A percentile compares a stretch with the other conserved stretches of the same genome.
These are phyloP conservation scores for Populus pruinosa DNA, from an alignment of 345 rosid species.

Conservation along the genomic window DNA sequence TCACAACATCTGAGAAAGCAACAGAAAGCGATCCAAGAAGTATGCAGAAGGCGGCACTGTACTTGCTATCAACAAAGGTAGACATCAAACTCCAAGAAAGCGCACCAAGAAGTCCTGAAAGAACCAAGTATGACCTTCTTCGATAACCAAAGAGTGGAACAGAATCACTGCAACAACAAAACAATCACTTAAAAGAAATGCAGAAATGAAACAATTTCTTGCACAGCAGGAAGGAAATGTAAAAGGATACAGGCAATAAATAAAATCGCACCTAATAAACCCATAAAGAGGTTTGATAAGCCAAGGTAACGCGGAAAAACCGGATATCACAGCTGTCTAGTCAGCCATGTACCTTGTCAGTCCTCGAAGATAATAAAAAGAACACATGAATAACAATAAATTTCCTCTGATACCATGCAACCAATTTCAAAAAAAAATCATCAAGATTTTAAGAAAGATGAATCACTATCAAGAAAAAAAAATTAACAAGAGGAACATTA, in stretches of 20 bases:
- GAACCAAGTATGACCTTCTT: slow-evolving; percentile 90
- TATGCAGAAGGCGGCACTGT: slow-evolving; percentile 73
- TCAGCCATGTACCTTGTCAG: slow-evolving; percentile 52
- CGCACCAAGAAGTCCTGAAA: slow-evolving; percentile 95
- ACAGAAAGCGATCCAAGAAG: slow-evolving; percentile 93
- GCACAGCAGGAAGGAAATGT: background rate
- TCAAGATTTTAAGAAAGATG: slow-evolving; percentile 8
- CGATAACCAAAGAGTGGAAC: slow-evolving; percentile 91
- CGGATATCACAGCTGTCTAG: slow-evolving; percentile 97
- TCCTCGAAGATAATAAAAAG: slow-evolving; percentile 14
- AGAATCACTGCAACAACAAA: slow-evolving; percentile 64
- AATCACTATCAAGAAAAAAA: background rate
- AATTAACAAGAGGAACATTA: background rate
- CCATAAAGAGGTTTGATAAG: slow-evolving; percentile 92
- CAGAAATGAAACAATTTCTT: slow-evolving; percentile 7
- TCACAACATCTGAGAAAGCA: slow-evolving; percentile 93
- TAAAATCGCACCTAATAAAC: slow-evolving; percentile 66
- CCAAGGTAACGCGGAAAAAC: slow-evolving; percentile 95
- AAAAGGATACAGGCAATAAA: background rate
- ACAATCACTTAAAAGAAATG: background rate
- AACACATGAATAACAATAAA: background rate
- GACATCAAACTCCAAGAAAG: slow-evolving; percentile 98
- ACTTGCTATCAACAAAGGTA: slow-evolving; percentile 78
- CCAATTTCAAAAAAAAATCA: background rate
- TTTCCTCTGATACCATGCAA: background rate